Evolutionary conservation across 176 grass and related monocot genomes (phyloP), one percentile per base, ranked within the genome.

Genomic region (Ampelocalamus luodianensis): DNA sequence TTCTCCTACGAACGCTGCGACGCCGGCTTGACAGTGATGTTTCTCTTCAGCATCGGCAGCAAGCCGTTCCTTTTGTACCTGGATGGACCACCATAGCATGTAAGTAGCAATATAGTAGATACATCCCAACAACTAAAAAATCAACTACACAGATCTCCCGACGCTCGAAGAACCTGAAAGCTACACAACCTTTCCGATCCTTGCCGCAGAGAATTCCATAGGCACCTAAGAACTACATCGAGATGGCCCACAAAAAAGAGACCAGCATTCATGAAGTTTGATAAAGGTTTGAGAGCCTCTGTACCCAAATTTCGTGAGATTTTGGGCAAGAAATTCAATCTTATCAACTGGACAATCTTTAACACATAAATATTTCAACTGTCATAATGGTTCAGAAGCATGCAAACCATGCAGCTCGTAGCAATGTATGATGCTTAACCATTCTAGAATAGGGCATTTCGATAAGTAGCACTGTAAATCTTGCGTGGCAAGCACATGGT

Each of bases 11-110:
- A 98, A 64, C 96, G 69, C 71, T 93, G 96, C 5, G 93, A 87
- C 8, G 91, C 96, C 24, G 53, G 78, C 83, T 98, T 98, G 51
- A 98, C 93, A 0, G 79, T 74, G 36, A 85, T 80, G 70, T 98
- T 98, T 82, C 93, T 83, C 89, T 98, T 98, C 55, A 98, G 81
- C 96, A 98, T 98, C 54, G 93, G 93, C 82, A 98, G 74, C 66
- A 94, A 89, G 20, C 93, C 93, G 3, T 98, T 98, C 70, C 91
- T 92, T 83, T 95, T 98, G 72, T 98, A 95, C 91, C 91, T 98
- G 73, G 58, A 88, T 67, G 79, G 10, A 40, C 55, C 46, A 76
- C 5, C 20, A 10, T n/a, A 79, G 70, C 44, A 1, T 8, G 56
- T 5, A 16, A 49, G 22, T 3, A 69, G 38, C 42, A 72, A 44